Conservation (phyloP, 352 stramenopile species). For the Phytophthora sp. region DNA sequence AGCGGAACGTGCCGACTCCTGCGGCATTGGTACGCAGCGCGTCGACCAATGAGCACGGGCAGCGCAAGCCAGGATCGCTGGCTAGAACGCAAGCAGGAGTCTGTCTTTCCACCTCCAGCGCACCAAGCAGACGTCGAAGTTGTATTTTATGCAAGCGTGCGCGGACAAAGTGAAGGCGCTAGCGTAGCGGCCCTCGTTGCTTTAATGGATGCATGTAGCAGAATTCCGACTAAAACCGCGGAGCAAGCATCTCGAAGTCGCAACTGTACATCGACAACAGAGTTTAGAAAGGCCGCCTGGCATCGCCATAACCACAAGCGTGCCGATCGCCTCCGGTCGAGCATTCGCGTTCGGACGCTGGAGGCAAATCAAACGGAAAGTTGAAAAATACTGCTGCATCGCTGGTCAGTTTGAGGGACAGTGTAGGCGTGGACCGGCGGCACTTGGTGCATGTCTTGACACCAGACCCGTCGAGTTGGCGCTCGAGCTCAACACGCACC, state of each 20-base stretch:
- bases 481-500: constrained; percentile 1
- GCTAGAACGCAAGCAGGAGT: constrained; percentile 8
- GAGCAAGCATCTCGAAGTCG: constrained; percentile 18
- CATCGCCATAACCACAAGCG: constrained; percentile 5
- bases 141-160: constrained; percentile 16
- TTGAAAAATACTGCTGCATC: constrained; percentile 10
- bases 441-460: constrained; percentile 14
- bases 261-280: constrained; percentile 18
- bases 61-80: neutral
- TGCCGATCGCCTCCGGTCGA: constrained; percentile 11
- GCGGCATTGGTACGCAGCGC: constrained; percentile 19
- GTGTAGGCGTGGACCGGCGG: constrained; percentile 4
- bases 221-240: constrained; percentile 8
- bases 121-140: constrained; percentile 23
- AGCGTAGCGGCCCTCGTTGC: constrained; percentile 2
- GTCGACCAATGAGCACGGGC: constrained; percentile 2
- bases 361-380: constrained; percentile 24
- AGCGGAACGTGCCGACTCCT: neutral
- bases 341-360: constrained; percentile 19
- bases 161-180: constrained; percentile 18
- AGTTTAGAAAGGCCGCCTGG: neutral
- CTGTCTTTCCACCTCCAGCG: constrained; percentile 7
- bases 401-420: constrained; percentile 5
- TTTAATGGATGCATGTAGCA: constrained; percentile 21
- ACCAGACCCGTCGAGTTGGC: constrained; percentile 1